phyloP scores from a whole-genome alignment of 345 rosid genomes.

The Brassica incana region DNA sequence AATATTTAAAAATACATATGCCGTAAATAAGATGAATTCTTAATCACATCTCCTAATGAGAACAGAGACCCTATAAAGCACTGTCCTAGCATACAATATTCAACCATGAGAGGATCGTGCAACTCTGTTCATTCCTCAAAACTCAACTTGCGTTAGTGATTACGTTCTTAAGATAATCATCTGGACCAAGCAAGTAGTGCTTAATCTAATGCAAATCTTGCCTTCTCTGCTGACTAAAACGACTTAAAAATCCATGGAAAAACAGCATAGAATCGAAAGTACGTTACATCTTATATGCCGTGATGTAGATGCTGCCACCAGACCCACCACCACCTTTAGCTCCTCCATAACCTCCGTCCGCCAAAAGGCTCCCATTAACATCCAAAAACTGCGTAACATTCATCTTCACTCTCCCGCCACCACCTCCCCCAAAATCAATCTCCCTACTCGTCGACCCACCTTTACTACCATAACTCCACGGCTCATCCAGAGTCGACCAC shows the following conservation, averaged over 20 bases:
- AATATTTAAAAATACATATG: neutral
- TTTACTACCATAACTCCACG: conserved; percentile 82
- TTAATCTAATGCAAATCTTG: conserved; percentile 16
- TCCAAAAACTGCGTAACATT: conserved; percentile 48
- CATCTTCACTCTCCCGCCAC: conserved; percentile 81
- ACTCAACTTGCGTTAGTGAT: neutral
- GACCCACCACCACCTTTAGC: conserved; percentile 94
- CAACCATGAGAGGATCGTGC: conserved; percentile 1
- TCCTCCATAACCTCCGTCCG: conserved; percentile 88
- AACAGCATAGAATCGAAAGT: conserved; percentile 25
- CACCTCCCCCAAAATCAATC: conserved; percentile 85
- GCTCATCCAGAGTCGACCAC: conserved; percentile 77
- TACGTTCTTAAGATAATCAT: conserved; percentile 1
- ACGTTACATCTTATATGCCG: conserved; percentile 78
- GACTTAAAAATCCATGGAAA: neutral
- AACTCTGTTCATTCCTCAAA: conserved; percentile 1
- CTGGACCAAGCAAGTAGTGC: conserved; percentile 13
- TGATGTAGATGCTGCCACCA: conserved; percentile 83
- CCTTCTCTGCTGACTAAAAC: conserved; percentile 6
- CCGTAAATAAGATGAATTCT: neutral
- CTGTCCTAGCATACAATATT: neutral
- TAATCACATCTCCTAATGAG: neutral
- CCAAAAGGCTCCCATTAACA: conserved; percentile 71
- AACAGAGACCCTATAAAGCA: conserved; percentile 6
- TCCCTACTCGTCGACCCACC: conserved; percentile 90